A percentile compares a stretch with the other conserved stretches of the same genome.
Conservation (phyloP, 106 monocot species). For the Allium fistulosum region DNA sequence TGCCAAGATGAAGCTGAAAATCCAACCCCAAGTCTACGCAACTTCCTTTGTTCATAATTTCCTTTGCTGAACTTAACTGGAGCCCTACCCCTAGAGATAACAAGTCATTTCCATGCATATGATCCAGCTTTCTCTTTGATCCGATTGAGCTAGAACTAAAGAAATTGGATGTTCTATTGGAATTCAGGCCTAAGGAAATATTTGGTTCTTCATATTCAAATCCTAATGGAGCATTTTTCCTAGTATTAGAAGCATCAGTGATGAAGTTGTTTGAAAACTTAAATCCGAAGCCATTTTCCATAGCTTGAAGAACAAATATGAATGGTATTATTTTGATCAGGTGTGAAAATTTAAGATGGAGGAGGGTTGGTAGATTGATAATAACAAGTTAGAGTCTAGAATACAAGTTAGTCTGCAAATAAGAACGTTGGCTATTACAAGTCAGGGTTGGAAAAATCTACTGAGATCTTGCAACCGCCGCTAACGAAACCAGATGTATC, state of each 20-base stretch:
- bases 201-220: constrained; percentile 13
- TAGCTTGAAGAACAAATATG: neutral
- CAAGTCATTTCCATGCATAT: constrained; percentile 11
- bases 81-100: constrained; percentile 26
- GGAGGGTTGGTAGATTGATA: no score
- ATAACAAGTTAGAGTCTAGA: neutral
- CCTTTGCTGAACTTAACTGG: constrained; percentile 31
- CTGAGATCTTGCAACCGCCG: constrained; percentile 30
- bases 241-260: constrained; percentile 1
- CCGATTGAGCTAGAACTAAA: constrained; percentile 12
- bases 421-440: constrained; percentile 3
- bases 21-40: constrained; percentile 28
- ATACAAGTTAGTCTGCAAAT: constrained; percentile 24
- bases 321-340: neutral
- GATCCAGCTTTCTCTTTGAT: constrained; percentile 35
- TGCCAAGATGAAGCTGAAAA: constrained; percentile 33
- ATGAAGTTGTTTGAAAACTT: constrained; percentile 1
- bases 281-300: constrained; percentile 14
- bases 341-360: no score
- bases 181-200: constrained; percentile 24
- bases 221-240: constrained; percentile 10
- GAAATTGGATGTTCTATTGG: constrained; percentile 1
- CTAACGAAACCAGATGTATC: constrained; percentile 62
- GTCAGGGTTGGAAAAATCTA: constrained; percentile 1
- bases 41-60: constrained; percentile 32